These are phyloP conservation scores for Artemisia argyi DNA, from an alignment of 129 eudicot species.

Conservation along the genomic window DNA sequence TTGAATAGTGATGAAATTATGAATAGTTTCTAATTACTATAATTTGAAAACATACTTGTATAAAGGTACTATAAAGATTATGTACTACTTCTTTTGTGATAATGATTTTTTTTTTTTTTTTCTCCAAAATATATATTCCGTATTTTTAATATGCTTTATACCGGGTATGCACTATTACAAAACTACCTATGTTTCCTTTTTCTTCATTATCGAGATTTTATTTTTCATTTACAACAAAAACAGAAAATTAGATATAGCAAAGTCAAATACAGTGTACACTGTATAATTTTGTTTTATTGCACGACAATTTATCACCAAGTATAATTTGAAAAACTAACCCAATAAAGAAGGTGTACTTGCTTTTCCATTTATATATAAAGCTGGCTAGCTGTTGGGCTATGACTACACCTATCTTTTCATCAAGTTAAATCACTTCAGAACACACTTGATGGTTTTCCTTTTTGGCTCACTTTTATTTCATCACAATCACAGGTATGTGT, in stretches of 20 bases:
- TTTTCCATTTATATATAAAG: slow-evolving; percentile 39
- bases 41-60: too few species aligned
- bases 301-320: slow-evolving; percentile 18
- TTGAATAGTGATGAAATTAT: too few species aligned
- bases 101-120: too few species aligned
- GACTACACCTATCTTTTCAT: slow-evolving; percentile 35
- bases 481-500: slow-evolving; percentile 73
- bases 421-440: slow-evolving; percentile 41
- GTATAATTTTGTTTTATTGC: slow-evolving; percentile 5
- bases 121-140: too few species aligned
- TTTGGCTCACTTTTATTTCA: slow-evolving; percentile 18
- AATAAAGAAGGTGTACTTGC: slow-evolving; percentile 40
- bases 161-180: too few species aligned
- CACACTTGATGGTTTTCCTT: slow-evolving; percentile 32
- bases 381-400: slow-evolving; percentile 34
- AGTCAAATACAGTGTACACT: neutral
- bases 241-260: neutral
- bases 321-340: slow-evolving; percentile 36
- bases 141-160: too few species aligned
- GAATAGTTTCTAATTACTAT: too few species aligned
- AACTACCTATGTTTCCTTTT: too few species aligned
- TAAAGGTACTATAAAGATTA: too few species aligned
- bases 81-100: too few species aligned
- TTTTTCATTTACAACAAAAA: neutral
- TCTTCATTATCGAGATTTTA: too few species aligned